phyloP scores from a whole-genome alignment of 2,329 filamentous ascomycete genomes.

The Calonectria naviculata region DNA sequence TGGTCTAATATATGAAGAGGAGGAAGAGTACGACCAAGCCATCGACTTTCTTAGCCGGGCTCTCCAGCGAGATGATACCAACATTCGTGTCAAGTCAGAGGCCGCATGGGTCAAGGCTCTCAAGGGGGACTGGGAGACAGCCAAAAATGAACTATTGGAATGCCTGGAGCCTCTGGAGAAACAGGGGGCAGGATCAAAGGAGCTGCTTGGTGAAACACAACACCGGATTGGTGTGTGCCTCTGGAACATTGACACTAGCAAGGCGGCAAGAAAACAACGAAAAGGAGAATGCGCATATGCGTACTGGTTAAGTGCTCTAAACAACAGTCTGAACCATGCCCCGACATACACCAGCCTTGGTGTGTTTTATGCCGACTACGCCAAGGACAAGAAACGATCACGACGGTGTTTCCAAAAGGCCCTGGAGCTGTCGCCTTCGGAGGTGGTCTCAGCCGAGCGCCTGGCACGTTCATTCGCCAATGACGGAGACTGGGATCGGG shows the following conservation, averaged over 20 bases:
- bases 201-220: conserved; percentile 85
- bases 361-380: conserved; percentile 91
- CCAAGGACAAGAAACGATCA: conserved; percentile 85
- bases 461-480: conserved; percentile 89
- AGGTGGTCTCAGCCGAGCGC: conserved; percentile 87
- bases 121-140: conserved; percentile 77
- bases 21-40: conserved; percentile 87
- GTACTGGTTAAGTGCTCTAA: conserved; percentile 85
- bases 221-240: conserved; percentile 89
- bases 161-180: conserved; percentile 75
- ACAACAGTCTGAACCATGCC: conserved; percentile 87
- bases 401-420: conserved; percentile 97
- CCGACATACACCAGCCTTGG: conserved; percentile 93
- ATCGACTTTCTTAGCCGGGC: conserved; percentile 84
- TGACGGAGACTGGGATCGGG: conserved; percentile 94
- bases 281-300: conserved; percentile 78
- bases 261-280: conserved; percentile 80
- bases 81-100: conserved; percentile 85
- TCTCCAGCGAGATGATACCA: conserved; percentile 75
- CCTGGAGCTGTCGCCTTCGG: conserved; percentile 88
- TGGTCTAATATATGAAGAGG: conserved; percentile 92
- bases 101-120: conserved; percentile 93
- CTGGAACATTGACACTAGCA: conserved; percentile 85
- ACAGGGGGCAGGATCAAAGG: conserved; percentile 65
- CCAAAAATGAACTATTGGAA: conserved; percentile 75